These are phyloP conservation scores for Schoenoplectus triqueter DNA, from an alignment of 202 grass and related monocot species.

Conservation along the genomic window DNA sequence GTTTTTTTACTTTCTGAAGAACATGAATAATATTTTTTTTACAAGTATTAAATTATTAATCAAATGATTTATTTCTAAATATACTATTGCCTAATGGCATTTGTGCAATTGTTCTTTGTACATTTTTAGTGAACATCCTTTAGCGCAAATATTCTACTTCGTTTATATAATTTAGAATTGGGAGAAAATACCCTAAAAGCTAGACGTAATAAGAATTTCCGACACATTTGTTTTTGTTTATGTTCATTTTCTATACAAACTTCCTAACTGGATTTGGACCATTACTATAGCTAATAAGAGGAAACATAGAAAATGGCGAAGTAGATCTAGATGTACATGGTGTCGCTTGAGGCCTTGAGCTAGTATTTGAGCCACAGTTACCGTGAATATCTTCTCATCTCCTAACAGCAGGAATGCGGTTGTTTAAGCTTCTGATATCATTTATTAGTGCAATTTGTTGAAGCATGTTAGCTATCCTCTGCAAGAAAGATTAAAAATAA, in stretches of 20 bases:
- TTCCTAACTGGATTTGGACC: neutral
- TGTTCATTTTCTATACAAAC: conserved; percentile 7
- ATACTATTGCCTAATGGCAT: neutral
- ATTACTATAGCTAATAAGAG: neutral
- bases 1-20: neutral
- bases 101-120: neutral
- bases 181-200: too few species aligned
- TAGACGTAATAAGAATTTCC: neutral
- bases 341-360: too few species aligned
- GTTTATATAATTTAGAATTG: neutral
- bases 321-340: neutral
- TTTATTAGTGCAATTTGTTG: conserved; percentile 40
- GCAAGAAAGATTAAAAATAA: neutral
- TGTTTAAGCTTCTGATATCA: conserved; percentile 37
- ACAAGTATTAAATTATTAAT: too few species aligned
- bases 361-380: too few species aligned
- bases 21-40: too few species aligned
- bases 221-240: neutral
- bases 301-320: neutral
- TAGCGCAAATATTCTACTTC: neutral
- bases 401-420: conserved; percentile 28
- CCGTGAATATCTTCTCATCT: neutral
- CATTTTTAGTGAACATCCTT: neutral
- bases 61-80: too few species aligned
- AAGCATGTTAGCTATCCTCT: conserved; percentile 41